These are phyloP conservation scores for Plasmodium relictum DNA, from an alignment of 169 alveolate genomes.

Conservation along the genomic window DNA sequence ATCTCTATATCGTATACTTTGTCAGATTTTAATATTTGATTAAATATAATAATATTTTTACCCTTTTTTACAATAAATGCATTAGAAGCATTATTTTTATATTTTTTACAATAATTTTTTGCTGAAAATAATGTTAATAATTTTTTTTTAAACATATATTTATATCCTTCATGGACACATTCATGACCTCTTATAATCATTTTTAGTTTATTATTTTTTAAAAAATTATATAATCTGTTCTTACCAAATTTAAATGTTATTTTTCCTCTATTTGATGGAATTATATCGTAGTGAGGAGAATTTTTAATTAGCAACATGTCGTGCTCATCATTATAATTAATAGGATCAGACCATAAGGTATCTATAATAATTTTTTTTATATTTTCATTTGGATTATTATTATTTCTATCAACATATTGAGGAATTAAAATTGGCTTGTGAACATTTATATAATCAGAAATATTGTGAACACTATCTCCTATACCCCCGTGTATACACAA, in stretches of 20 bases:
- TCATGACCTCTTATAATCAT: slow-evolving; percentile 94
- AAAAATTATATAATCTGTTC: slow-evolving; percentile 89
- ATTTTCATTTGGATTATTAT: slow-evolving; percentile 7
- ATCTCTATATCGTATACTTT: not conserved
- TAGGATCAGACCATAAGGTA: slow-evolving; percentile 91
- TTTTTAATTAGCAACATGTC: slow-evolving; percentile 82
- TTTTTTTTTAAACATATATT: slow-evolving; percentile 92
- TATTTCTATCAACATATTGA: slow-evolving; percentile 41
- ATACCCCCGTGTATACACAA: slow-evolving; percentile 96
- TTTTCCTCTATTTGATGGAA: slow-evolving; percentile 94
- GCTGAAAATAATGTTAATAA: slow-evolving; percentile 94
- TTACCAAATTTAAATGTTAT: slow-evolving; percentile 95
- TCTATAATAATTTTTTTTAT: slow-evolving; percentile 76
- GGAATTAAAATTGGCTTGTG: slow-evolving; percentile 25
- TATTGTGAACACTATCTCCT: slow-evolving; percentile 89
- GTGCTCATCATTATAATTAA: slow-evolving; percentile 91
- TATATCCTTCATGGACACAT: slow-evolving; percentile 96
- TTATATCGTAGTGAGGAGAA: slow-evolving; percentile 86
- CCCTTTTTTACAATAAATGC: slow-evolving; percentile 35
- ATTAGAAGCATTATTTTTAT: slow-evolving; percentile 84
- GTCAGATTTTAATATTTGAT: slow-evolving; percentile 43
- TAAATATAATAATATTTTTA: slow-evolving; percentile 38
- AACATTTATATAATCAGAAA: slow-evolving; percentile 88
- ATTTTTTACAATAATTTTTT: slow-evolving; percentile 95
- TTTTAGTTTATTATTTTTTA: slow-evolving; percentile 87